These are phyloP conservation scores for Fraxinus quadrangulata DNA, from an alignment of 257 asterid species.

Conservation along the genomic window DNA sequence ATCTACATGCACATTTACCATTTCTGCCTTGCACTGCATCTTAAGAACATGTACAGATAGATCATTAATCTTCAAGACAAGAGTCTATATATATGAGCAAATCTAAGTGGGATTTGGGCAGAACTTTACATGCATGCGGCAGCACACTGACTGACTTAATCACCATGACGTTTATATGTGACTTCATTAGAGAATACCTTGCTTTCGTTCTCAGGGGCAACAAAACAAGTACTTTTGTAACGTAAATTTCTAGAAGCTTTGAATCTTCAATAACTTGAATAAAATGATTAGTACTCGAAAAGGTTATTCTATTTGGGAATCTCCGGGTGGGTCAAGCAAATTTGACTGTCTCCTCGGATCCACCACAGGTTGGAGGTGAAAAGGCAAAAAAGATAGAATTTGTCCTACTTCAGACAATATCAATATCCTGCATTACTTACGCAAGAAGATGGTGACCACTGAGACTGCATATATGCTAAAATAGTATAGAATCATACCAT, in stretches of 20 bases:
- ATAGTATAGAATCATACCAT: background rate
- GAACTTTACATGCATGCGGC: background rate
- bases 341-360: background rate
- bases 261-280: background rate
- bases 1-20: background rate
- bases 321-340: background rate
- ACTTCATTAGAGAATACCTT: background rate
- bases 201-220: background rate
- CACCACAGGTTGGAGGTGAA: background rate
- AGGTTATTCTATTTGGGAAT: background rate
- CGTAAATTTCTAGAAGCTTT: background rate
- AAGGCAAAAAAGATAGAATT: background rate
- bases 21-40: slow-evolving; percentile 22
- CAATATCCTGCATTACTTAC: background rate
- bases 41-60: background rate
- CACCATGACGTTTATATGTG: background rate
- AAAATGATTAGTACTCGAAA: too few relatives aligned
- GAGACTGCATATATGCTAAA: background rate
- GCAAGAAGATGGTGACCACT: background rate
- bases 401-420: slow-evolving; percentile 6
- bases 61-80: background rate
- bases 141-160: background rate
- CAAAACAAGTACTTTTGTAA: background rate
- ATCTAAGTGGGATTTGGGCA: background rate
- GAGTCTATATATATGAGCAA: background rate